A percentile compares a stretch with the other conserved stretches of the same genome.
These are phyloP conservation scores for Pueraria montana DNA, from an alignment of 306 rosid genomes.

Conservation along the genomic window DNA sequence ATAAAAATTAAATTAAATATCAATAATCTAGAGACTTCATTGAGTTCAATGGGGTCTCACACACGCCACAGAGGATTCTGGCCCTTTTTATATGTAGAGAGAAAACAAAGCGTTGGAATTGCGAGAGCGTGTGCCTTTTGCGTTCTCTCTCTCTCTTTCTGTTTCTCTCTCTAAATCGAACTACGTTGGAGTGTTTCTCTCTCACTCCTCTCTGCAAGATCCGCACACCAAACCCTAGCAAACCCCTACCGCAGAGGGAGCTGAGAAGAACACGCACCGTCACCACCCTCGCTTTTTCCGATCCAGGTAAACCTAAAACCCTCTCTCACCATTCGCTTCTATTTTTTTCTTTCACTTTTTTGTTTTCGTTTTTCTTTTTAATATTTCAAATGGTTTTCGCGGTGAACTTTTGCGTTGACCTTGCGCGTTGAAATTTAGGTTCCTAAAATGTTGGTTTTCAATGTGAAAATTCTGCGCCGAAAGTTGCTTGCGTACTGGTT, in stretches of 20 bases:
- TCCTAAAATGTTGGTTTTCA: background rate
- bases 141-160: background rate
- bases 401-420: background rate
- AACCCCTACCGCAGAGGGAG: constrained; percentile 64
- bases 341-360: background rate
- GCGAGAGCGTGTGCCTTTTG: background rate
- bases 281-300: constrained; percentile 24
- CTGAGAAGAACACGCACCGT: constrained; percentile 51
- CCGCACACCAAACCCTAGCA: constrained; percentile 63
- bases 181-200: constrained; percentile 20
- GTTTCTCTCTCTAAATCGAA: constrained; percentile 22
- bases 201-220: constrained; percentile 61
- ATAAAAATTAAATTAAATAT: too few relatives aligned
- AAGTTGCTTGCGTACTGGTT: background rate
- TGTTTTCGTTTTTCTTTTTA: background rate
- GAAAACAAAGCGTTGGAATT: constrained; percentile 16
- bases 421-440: background rate
- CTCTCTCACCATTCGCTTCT: too few relatives aligned
- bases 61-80: too few relatives aligned
- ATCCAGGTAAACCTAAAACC: constrained; percentile 51
- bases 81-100: background rate
- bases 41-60: too few relatives aligned
- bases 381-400: background rate
- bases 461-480: background rate
- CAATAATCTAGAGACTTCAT: too few relatives aligned